Evolutionary conservation across 78 protist species (phyloP).

Genomic region (Guillardia theta): DNA sequence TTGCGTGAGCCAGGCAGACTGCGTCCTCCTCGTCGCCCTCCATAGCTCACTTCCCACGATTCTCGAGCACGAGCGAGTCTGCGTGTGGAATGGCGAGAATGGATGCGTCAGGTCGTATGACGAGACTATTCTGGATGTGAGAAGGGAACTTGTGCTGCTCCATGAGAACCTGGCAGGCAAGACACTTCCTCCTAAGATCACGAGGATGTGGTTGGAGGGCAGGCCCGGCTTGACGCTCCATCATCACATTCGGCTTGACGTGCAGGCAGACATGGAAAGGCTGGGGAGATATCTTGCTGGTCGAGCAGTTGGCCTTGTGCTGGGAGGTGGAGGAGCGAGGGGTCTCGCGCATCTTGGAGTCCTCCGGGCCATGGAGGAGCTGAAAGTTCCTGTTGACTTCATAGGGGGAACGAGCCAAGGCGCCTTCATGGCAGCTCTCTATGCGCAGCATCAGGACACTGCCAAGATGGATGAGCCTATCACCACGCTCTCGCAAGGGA

Average conservation of each 20-base stretch:
- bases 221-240: neutral
- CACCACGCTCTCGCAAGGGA: neutral
- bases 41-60: neutral
- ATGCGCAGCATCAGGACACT: neutral
- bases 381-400: neutral
- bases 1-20: neutral
- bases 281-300: neutral
- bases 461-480: neutral
- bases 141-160: neutral
- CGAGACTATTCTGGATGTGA: neutral
- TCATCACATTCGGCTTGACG: neutral
- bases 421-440: neutral
- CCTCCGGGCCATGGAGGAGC: slow-evolving; percentile 13
- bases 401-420: slow-evolving; percentile 19
- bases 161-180: neutral
- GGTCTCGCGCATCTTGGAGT: neutral
- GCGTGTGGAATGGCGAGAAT: neutral
- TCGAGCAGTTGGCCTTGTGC: neutral
- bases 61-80: neutral
- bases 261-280: neutral
- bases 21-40: neutral
- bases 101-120: neutral
- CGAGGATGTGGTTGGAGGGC: neutral
- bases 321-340: neutral
- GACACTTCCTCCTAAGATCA: neutral